These are phyloP conservation scores for Symmetrospora coprosmae DNA, from an alignment of 768 basidiomycete species.

Conservation along the genomic window DNA sequence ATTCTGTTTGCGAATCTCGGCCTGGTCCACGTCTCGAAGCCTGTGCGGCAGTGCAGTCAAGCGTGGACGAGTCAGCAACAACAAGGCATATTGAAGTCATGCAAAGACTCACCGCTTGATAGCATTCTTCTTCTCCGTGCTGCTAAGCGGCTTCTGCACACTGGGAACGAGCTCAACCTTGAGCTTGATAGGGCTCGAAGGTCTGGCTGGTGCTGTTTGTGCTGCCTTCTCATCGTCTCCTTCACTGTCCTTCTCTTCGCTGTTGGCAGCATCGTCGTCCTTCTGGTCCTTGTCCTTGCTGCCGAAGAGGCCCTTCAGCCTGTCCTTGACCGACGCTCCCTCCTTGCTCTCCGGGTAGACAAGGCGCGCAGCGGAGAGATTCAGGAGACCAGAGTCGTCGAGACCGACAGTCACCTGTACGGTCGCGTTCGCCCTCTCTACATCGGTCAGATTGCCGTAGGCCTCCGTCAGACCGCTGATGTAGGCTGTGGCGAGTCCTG, in stretches of 20 bases:
- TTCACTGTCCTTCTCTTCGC: conserved; percentile 24
- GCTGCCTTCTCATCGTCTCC: conserved; percentile 30
- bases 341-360: conserved; percentile 55
- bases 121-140: conserved; percentile 58
- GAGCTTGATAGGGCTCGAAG: conserved; percentile 28
- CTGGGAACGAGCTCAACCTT: conserved; percentile 2
- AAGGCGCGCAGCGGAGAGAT: conserved; percentile 57
- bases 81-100: background rate
- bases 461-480: conserved; percentile 62
- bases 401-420: conserved; percentile 71
- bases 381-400: conserved; percentile 73
- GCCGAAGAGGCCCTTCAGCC: conserved; percentile 66
- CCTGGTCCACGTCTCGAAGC: conserved; percentile 59
- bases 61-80: background rate
- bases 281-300: conserved; percentile 39
- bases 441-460: conserved; percentile 65
- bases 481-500: conserved; percentile 51
- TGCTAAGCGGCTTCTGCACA: conserved; percentile 44
- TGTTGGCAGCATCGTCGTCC: conserved; percentile 22
- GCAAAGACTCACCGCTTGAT: conserved; percentile 47
- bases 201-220: conserved; percentile 39
- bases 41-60: conserved; percentile 39
- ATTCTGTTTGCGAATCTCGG: conserved; percentile 59
- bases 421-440: conserved; percentile 64
- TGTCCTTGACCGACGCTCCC: conserved; percentile 41